phyloP scores from a whole-genome alignment of 2,329 filamentous ascomycete species.

The Aurifilum marmelostoma region DNA sequence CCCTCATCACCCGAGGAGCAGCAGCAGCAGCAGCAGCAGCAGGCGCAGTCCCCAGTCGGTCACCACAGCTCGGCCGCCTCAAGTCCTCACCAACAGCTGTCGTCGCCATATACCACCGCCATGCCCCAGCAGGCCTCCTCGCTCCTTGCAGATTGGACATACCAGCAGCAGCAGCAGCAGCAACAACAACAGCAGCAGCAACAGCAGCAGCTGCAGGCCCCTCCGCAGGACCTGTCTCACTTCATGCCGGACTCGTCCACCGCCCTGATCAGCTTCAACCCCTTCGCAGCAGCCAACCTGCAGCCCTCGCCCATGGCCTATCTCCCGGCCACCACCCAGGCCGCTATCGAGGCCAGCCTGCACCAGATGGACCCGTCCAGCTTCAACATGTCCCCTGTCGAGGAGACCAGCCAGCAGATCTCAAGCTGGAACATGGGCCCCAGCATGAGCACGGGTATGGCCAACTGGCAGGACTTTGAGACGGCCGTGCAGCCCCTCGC shows the following conservation, averaged over 20 bases:
- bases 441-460: slow-evolving; percentile 68
- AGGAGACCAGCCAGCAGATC: slow-evolving; percentile 48
- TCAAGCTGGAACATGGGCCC: slow-evolving; percentile 35
- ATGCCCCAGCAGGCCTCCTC: slow-evolving; percentile 50
- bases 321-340: slow-evolving; percentile 64
- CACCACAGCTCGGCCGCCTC: slow-evolving; percentile 53
- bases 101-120: slow-evolving; percentile 54
- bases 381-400: slow-evolving; percentile 63
- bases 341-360: slow-evolving; percentile 63
- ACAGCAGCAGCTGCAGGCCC: slow-evolving; percentile 41
- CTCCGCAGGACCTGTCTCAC: slow-evolving; percentile 52
- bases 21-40: slow-evolving; percentile 39
- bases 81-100: slow-evolving; percentile 56
- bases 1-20: slow-evolving; percentile 57
- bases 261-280: slow-evolving; percentile 58
- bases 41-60: slow-evolving; percentile 48
- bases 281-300: slow-evolving; percentile 54
- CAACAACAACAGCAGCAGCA: slow-evolving; percentile 39
- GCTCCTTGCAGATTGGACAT: slow-evolving; percentile 63
- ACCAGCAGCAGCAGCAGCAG: slow-evolving; percentile 42
- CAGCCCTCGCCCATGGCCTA: slow-evolving; percentile 63
- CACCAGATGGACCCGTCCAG: slow-evolving; percentile 59
- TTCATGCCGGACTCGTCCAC: slow-evolving; percentile 60
- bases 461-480: slow-evolving; percentile 81
- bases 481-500: slow-evolving; percentile 55